These are phyloP conservation scores for Botrytis fabae DNA, from an alignment of 2,329 filamentous ascomycete genomes.

Conservation along the genomic window DNA sequence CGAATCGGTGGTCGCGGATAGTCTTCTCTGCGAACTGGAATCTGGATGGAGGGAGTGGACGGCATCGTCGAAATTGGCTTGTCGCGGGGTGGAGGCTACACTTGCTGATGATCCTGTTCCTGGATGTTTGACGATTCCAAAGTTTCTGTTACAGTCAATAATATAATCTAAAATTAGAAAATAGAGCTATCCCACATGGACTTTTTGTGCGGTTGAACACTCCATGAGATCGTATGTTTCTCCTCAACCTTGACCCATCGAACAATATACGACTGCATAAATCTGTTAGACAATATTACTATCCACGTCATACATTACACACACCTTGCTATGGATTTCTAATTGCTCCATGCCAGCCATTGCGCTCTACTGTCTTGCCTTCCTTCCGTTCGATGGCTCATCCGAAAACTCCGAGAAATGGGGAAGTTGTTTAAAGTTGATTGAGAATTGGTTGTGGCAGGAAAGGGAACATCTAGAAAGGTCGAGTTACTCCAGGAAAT, in stretches of 20 bases:
- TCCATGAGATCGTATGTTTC: slow-evolving; percentile 94
- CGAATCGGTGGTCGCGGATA: slow-evolving; percentile 53
- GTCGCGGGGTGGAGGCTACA: slow-evolving; percentile 31
- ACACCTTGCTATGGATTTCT: slow-evolving; percentile 95
- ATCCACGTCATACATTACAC: slow-evolving; percentile 29
- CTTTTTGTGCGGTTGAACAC: slow-evolving; percentile 95
- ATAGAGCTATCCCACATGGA: slow-evolving; percentile 63
- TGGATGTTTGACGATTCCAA: slow-evolving; percentile 96
- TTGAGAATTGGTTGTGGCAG: neutral
- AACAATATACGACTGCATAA: slow-evolving; percentile 84
- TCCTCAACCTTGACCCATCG: slow-evolving; percentile 93
- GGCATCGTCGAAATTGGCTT: slow-evolving; percentile 32
- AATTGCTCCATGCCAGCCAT: slow-evolving; percentile 98
- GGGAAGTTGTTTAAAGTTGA: neutral
- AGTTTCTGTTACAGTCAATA: slow-evolving; percentile 61
- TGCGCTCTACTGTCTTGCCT: slow-evolving; percentile 60
- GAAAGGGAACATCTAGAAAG: neutral
- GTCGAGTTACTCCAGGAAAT: neutral
- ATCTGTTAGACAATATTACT: slow-evolving; percentile 26
- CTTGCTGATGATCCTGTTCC: slow-evolving; percentile 54
- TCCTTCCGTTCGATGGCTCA: neutral
- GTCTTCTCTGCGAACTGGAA: slow-evolving; percentile 37
- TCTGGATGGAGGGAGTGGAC: slow-evolving; percentile 34
- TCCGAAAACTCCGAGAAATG: neutral
- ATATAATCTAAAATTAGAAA: neutral